These are phyloP conservation scores for Lachnellula cervina DNA, from an alignment of 2,329 filamentous ascomycete species.

Conservation along the genomic window DNA sequence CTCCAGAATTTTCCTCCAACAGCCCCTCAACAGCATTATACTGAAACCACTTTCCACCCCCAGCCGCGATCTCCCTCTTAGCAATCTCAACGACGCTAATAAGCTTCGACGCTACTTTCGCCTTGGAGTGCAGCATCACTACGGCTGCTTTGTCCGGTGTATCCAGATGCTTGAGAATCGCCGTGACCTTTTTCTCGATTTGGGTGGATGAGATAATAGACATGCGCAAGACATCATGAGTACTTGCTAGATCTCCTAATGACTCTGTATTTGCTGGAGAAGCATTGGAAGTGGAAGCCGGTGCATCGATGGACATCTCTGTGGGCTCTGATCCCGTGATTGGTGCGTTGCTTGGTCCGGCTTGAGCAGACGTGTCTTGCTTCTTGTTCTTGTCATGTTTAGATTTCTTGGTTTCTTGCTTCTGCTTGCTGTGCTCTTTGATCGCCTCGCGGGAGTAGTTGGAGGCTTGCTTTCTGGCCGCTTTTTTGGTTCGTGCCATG, in stretches of 20 bases:
- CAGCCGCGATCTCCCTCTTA: constrained; percentile 49
- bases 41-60: constrained; percentile 39
- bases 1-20: constrained; percentile 7
- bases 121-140: constrained; percentile 36
- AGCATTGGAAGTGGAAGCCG: background rate
- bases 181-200: constrained; percentile 40
- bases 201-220: constrained; percentile 56
- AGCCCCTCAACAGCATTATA: constrained; percentile 31
- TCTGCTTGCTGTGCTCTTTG: constrained; percentile 6
- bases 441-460: background rate
- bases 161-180: constrained; percentile 24
- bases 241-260: constrained; percentile 15
- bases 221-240: constrained; percentile 44
- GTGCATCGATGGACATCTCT: background rate
- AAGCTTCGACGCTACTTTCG: constrained; percentile 52
- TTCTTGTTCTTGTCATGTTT: background rate
- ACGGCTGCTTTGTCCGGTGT: constrained; percentile 33
- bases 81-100: constrained; percentile 64
- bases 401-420: background rate
- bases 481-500: constrained; percentile 16
- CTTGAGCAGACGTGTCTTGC: background rate
- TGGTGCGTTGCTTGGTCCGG: background rate
- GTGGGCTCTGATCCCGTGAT: background rate
- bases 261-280: constrained; percentile 33
- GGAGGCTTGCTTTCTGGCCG: constrained; percentile 1